phyloP scores from a whole-genome alignment of 2,329 filamentous ascomycete genomes.

The Akanthomyces lecanii region DNA sequence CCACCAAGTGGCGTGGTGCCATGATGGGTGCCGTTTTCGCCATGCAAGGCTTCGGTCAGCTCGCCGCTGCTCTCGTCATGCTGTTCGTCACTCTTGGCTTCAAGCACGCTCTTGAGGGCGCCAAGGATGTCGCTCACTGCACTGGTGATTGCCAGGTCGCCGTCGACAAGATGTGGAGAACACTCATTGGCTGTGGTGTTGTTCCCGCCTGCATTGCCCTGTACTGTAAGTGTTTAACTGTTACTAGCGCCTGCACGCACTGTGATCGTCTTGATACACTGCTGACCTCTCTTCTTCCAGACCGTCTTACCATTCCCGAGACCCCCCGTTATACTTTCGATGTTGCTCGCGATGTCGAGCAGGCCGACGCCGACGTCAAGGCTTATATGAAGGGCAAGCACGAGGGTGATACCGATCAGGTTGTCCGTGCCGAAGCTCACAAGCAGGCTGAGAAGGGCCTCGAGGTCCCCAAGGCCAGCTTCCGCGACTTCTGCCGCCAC shows the following conservation, averaged over 20 bases:
- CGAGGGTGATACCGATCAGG: constrained; percentile 62
- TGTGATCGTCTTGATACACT: background rate
- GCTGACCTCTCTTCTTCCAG: constrained; percentile 20
- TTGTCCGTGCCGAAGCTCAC: constrained; percentile 57
- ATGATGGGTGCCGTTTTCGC: constrained; percentile 87
- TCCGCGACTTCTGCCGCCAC: constrained; percentile 65
- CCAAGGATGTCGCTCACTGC: constrained; percentile 52
- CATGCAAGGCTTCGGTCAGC: constrained; percentile 82
- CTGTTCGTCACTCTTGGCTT: constrained; percentile 71
- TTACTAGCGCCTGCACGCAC: too few relatives aligned
- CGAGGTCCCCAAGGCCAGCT: constrained; percentile 65
- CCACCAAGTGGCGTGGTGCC: constrained; percentile 77
- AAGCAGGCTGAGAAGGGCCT: constrained; percentile 51
- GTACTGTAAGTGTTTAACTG: constrained; percentile 50
- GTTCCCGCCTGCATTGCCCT: constrained; percentile 76
- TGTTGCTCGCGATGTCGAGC: constrained; percentile 67
- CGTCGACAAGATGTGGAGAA: constrained; percentile 85
- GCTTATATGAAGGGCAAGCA: constrained; percentile 66
- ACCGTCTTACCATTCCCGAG: constrained; percentile 76
- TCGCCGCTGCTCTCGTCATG: constrained; percentile 69
- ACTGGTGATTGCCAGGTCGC: constrained; percentile 32
- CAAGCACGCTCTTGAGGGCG: constrained; percentile 55
- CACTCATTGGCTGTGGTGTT: constrained; percentile 75
- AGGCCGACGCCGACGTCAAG: constrained; percentile 67
- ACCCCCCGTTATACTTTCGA: constrained; percentile 87